Base-by-base conservation (phyloP, 768 basidiomycete species). In the Gyrodon lividus region DNA sequence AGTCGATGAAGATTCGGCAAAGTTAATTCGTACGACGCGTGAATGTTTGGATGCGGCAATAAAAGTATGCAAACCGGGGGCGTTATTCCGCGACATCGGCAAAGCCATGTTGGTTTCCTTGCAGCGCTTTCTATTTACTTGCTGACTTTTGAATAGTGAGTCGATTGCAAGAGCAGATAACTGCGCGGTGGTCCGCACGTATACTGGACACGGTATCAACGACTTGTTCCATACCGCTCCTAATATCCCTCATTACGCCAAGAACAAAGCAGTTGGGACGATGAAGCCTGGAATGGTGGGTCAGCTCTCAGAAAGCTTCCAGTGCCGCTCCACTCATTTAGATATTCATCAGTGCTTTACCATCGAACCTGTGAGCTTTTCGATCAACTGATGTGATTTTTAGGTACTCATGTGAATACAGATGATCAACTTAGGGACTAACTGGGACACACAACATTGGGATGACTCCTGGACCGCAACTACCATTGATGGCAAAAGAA, bases 391-490 rank as follows among this genome's bases (percentile, higher is more conserved):
- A 55, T 35, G 37, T 5, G 26, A 46, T 41, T 28, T 16, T 35
- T 7, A 43, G 33, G 30, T n/a, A 37, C 41, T 51, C 43, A 33
- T 54, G 52, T 51, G 33, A 43, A 60, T 62, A 46, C 68, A 96
- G 82, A 98, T 98, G 95, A 85, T 97, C 58, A 98, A 98, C 68
- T 68, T 92, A 17, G 95, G 95, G 5, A 76, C 78, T 46, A 82
- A 77, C 56, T 89, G 87, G 84, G 81, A 81, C 26, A 81, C 83
- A 48, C 76, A 85, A 19, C 91, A 93, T 65, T 93, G 94, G 94
- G 87, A 87, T 28, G 93, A 96, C 68, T 86, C 92, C 64, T 98
- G 96, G 96, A 98, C 96, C 3, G 92, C 95, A 1, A 92, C 88
- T 19, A 99, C 97, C 5, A 70, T 79, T 12, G 96, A 98, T 70